A percentile compares a stretch with the other conserved stretches of the same genome.
Evolutionary conservation across 208 protist species (phyloP).

Genomic region (Crithidia acanthocephali): DNA sequence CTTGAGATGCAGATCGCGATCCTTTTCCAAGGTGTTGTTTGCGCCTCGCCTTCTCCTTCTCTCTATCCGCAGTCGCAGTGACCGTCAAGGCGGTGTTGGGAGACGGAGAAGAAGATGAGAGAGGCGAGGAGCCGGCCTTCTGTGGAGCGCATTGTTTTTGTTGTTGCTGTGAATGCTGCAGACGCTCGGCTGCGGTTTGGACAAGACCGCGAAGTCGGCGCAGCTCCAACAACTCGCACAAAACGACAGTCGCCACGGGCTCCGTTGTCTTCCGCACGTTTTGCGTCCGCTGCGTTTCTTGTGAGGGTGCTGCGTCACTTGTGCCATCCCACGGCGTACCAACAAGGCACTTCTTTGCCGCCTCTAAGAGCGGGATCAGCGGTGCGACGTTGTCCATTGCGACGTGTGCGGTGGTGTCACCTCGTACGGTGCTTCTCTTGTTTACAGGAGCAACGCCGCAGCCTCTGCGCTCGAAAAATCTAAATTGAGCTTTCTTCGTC

Average conservation of each 20-base stretch:
- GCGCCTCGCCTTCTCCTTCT: not conserved
- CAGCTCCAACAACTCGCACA: constrained; percentile 29
- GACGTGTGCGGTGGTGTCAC: not conserved
- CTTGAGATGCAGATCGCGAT: no score
- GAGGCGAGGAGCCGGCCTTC: not conserved
- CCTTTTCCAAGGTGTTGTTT: not conserved
- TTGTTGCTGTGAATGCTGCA: not conserved
- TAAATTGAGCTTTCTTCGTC: no score
- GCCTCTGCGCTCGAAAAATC: no score
- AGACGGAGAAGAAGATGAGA: not conserved
- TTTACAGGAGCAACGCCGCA: no score
- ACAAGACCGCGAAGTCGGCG: constrained; percentile 19
- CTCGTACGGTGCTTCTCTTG: no score
- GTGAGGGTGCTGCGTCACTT: not conserved
- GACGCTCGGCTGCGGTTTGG: not conserved
- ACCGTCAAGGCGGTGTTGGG: not conserved
- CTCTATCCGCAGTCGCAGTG: not conserved
- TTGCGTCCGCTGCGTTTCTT: not conserved
- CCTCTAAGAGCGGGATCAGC: constrained; percentile 7
- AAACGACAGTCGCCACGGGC: constrained; percentile 2
- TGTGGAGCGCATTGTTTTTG: not conserved
- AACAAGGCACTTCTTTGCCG: constrained; percentile 7
- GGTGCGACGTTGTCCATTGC: constrained; percentile 8
- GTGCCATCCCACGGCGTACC: constrained; percentile 1
- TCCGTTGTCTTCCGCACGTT: not conserved